phyloP scores from a whole-genome alignment of 2,329 filamentous ascomycete species.

The Cladosporium halotolerans region DNA sequence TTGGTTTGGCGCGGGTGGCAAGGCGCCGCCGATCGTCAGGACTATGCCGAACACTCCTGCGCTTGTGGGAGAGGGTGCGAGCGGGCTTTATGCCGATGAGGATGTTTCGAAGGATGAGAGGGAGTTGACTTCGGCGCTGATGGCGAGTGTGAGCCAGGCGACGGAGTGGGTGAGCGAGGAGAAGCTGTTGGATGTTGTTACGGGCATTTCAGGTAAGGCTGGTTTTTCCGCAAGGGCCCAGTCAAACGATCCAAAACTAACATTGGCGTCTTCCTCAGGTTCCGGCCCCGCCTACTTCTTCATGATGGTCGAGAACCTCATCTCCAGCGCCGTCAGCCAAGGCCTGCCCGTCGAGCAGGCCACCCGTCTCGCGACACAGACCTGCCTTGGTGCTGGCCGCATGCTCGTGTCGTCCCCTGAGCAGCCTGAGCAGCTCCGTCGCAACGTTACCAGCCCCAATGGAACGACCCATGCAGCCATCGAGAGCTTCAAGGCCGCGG shows the following conservation, averaged over 20 bases:
- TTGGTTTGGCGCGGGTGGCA: conserved; percentile 20
- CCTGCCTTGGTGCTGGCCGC: conserved; percentile 24
- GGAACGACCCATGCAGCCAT: conserved; percentile 24
- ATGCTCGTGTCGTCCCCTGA: conserved; percentile 23
- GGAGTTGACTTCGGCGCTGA: conserved; percentile 17
- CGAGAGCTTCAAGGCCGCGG: conserved; percentile 23
- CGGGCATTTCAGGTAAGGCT: conserved; percentile 20
- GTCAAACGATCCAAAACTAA: too few species aligned
- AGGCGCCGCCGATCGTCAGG: conserved; percentile 20
- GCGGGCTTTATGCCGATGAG: conserved; percentile 20
- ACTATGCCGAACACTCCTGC: conserved; percentile 27
- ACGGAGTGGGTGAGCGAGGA: conserved; percentile 24
- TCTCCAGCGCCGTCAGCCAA: conserved; percentile 21
- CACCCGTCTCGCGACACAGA: conserved; percentile 22
- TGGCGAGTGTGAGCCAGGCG: conserved; percentile 22
- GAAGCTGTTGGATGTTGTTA: conserved; percentile 24
- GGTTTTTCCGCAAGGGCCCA: neutral
- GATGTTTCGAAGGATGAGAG: conserved; percentile 21
- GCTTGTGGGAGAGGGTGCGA: conserved; percentile 22
- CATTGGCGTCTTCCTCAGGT: neutral
- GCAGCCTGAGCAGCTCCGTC: conserved; percentile 21
- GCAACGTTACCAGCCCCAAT: conserved; percentile 26
- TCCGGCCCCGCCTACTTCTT: conserved; percentile 23
- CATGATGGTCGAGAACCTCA: conserved; percentile 25
- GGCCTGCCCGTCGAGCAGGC: conserved; percentile 23